Evolutionary conservation across 768 basidiomycete species (phyloP).

Genomic region (Collybiopsis confluens): DNA sequence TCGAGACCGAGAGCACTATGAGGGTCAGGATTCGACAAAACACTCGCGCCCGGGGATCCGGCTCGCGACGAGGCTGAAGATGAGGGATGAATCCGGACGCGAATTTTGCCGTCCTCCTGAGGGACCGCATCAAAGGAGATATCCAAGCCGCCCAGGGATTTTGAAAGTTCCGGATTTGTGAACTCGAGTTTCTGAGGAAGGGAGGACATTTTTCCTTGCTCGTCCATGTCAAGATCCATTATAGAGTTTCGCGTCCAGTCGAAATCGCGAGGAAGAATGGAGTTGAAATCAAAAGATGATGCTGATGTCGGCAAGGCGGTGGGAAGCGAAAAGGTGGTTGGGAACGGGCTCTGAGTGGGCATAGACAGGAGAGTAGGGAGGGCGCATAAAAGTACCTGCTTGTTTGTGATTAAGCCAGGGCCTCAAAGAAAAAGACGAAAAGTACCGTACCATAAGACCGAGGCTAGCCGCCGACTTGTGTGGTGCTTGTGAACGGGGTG

Average conservation of each 20-base stretch:
- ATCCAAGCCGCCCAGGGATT: constrained; percentile 48
- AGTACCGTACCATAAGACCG: constrained; percentile 60
- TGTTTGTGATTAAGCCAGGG: constrained; percentile 11
- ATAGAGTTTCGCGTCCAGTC: constrained; percentile 47
- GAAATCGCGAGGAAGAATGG: constrained; percentile 45
- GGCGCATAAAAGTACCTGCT: constrained; percentile 73
- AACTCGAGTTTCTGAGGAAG: constrained; percentile 51
- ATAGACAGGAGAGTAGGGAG: constrained; percentile 71
- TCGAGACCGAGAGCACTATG: constrained; percentile 2
- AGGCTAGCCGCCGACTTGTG: constrained; percentile 63
- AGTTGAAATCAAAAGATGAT: constrained; percentile 41
- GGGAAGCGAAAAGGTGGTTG: constrained; percentile 54
- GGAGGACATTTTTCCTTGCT: constrained; percentile 25
- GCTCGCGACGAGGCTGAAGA: constrained; percentile 41
- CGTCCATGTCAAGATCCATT: constrained; percentile 47
- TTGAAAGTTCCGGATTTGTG: constrained; percentile 41
- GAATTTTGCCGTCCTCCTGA: constrained; percentile 65
- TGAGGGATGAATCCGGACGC: constrained; percentile 66
- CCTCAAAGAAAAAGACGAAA: constrained; percentile 8
- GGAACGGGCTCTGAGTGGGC: constrained; percentile 51
- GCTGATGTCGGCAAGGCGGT: constrained; percentile 40
- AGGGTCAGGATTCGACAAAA: constrained; percentile 17
- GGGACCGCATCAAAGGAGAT: constrained; percentile 71
- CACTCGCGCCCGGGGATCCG: constrained; percentile 25
- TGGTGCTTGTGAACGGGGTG: constrained; percentile 38